Evolutionary conservation across 345 rosid genomes (phyloP), one percentile per base, ranked within the genome.

Genomic region (Linum trigynum): DNA sequence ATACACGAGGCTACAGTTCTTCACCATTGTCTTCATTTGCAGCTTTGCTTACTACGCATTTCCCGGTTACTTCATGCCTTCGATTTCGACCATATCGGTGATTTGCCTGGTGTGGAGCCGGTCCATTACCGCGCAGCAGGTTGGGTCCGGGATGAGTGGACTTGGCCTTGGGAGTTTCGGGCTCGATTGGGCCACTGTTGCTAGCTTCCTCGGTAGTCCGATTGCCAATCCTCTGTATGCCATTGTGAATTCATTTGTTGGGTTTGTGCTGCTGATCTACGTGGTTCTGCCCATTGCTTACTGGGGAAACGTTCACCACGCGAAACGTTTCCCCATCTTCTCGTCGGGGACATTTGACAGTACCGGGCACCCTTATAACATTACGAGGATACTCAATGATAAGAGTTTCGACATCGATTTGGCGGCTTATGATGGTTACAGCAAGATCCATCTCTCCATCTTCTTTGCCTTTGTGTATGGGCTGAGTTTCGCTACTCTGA

Each of bases 111-210:
- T 45, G 10, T 45, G 51, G 51, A 45, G 9, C 12, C 51, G 10
- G 10, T 45, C 51, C 12, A 14, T 45, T 2, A 45, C 11, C 2
- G 51, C 51, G 51, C 51, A 45, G 10, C 51, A 45, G 51, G 2
- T 45, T 45, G 51, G 51, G 7, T 45, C 51, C 3, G 51, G 51
- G 51, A 9, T 45, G 7, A 45, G 12, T 14, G 51, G 51, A 8
- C 51, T 45, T 45, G 51, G 51, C 7, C 51, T 45, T 45, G 51
- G 3, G 10, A 45, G 51, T 56, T 56, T 56, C 59, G 59, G 59
- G 59, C 37, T 56, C 32, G 59, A 56, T 32, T 56, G 59, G 59
- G 32, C 59, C 0, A 56, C 59, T 10, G 59, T 56, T 56, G 59
- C 59, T 2, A 45, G 51, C 32, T 56, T 56, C 32, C 59, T 56